These are phyloP conservation scores for Linum tenue DNA, from an alignment of 345 rosid genomes.

Conservation along the genomic window DNA sequence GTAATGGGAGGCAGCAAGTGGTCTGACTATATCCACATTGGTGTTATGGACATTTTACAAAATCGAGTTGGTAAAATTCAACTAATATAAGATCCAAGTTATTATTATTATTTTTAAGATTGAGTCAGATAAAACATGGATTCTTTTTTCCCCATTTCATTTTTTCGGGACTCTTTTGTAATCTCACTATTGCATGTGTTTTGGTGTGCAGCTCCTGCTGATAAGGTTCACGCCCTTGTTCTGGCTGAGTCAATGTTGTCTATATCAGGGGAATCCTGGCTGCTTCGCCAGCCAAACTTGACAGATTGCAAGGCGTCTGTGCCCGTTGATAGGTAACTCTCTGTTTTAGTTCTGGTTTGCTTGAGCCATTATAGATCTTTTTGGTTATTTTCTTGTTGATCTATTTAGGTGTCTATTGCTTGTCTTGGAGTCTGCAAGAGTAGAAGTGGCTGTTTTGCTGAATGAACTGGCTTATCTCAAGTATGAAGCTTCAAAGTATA, in stretches of 20 bases:
- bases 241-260: constrained; percentile 65
- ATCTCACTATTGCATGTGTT: neutral
- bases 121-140: neutral
- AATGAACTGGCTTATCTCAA: constrained; percentile 77
- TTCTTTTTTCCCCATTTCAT: neutral
- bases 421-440: constrained; percentile 76
- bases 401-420: constrained; percentile 70
- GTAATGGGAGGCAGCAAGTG: constrained; percentile 40
- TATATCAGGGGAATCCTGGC: constrained; percentile 64
- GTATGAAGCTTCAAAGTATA: constrained; percentile 64
- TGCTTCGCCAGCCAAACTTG: constrained; percentile 43
- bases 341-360: neutral
- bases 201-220: constrained; percentile 58
- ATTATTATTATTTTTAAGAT: neutral
- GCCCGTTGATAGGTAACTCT: constrained; percentile 54
- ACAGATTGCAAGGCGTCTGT: constrained; percentile 39
- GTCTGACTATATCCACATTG: constrained; percentile 53
- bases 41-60: constrained; percentile 70
- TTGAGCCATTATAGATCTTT: neutral
- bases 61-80: constrained; percentile 60
- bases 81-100: neutral
- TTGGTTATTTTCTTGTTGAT: neutral
- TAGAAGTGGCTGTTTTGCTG: constrained; percentile 72
- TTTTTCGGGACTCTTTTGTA: neutral
- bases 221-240: constrained; percentile 71